These are phyloP conservation scores for Tetrahymena malaccensis DNA, from an alignment of 73 alveolate genomes.

Conservation along the genomic window DNA sequence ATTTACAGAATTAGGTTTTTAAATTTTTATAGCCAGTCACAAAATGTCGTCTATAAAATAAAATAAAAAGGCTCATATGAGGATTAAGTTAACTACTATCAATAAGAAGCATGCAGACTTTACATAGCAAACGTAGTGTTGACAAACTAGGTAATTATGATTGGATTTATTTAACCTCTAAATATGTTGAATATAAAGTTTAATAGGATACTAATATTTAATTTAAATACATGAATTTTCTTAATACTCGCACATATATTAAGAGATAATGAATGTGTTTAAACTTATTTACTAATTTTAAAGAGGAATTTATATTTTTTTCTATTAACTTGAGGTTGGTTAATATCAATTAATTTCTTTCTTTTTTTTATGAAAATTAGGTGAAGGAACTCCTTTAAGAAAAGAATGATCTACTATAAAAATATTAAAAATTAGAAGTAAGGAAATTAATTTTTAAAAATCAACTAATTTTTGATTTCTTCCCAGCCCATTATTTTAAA, in stretches of 20 bases:
- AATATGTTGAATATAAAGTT: too few relatives aligned
- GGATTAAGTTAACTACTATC: not conserved
- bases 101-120: not conserved
- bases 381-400: not conserved
- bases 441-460: not conserved
- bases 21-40: not conserved
- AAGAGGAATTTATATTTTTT: not conserved
- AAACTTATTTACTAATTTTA: not conserved
- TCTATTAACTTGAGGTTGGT: not conserved
- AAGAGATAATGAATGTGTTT: not conserved
- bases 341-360: not conserved
- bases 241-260: not conserved
- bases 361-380: not conserved
- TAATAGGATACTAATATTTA: not conserved
- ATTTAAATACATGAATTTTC: not conserved
- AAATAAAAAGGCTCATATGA: not conserved
- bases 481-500: not conserved
- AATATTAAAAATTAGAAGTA: not conserved
- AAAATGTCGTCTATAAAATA: not conserved
- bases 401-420: not conserved
- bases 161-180: not conserved
- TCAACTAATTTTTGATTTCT: not conserved
- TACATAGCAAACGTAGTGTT: not conserved
- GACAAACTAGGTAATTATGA: not conserved
- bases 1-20: not conserved